These are phyloP conservation scores for Chlorella sp. DNA, from an alignment of 139 green algal genomes.

Conservation along the genomic window DNA sequence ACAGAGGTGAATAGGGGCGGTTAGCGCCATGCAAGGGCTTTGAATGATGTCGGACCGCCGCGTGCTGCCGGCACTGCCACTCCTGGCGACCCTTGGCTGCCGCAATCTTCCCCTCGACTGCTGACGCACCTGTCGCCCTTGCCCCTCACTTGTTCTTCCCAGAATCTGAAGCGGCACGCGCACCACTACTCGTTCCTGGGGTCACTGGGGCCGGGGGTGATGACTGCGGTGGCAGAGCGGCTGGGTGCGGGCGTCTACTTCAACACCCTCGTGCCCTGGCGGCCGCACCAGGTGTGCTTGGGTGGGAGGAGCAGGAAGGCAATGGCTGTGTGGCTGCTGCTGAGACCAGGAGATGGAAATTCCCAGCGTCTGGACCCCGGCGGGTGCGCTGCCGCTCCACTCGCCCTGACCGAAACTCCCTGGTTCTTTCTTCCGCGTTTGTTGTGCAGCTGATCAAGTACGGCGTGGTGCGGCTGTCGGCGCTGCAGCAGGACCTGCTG, in stretches of 20 bases:
- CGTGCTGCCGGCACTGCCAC: too few species aligned
- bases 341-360: too few species aligned
- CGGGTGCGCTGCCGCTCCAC: too few species aligned
- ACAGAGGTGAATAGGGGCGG: constrained; percentile 47
- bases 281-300: constrained; percentile 6
- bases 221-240: constrained; percentile 45
- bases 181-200: constrained; percentile 80
- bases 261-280: constrained; percentile 53
- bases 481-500: constrained; percentile 72
- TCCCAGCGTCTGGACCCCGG: too few species aligned
- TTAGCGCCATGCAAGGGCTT: too few species aligned
- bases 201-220: constrained; percentile 48
- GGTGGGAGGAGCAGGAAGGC: background rate
- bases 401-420: too few species aligned
- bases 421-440: too few species aligned
- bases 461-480: constrained; percentile 69
- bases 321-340: too few species aligned
- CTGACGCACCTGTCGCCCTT: too few species aligned
- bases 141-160: background rate
- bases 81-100: too few species aligned
- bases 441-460: constrained; percentile 93
- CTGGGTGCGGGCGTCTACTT: constrained; percentile 53
- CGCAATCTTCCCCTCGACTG: too few species aligned
- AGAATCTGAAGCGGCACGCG: constrained; percentile 78
- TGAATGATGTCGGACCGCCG: too few species aligned